phyloP scores from a whole-genome alignment of 148 eudicot species.

The Rhododendron griersonianum region DNA sequence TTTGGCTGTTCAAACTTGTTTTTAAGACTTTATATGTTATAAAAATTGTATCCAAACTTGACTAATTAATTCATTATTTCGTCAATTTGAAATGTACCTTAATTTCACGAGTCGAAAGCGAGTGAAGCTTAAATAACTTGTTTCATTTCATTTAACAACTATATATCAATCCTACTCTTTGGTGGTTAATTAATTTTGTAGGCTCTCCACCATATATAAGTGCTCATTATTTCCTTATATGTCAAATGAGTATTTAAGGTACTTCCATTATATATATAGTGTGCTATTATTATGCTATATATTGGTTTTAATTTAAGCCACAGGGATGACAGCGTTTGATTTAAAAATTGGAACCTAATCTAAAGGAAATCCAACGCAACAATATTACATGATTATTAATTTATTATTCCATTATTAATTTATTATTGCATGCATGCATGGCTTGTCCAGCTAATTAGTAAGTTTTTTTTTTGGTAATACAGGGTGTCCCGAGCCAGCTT shows the following conservation, averaged over 20 bases:
- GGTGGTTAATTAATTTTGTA: not conserved
- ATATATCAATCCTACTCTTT: not conserved
- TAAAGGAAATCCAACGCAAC: no score
- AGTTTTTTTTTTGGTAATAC: no score
- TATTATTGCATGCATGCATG: no score
- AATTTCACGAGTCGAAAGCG: not conserved
- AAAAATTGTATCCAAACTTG: not conserved
- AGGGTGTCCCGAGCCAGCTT: rapidly evolving
- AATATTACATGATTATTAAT: no score
- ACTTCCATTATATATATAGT: not conserved
- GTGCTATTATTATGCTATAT: not conserved
- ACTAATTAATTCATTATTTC: no score
- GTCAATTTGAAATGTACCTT: not conserved
- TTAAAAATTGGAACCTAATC: not conserved
- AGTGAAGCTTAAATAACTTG: not conserved
- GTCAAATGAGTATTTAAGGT: not conserved
- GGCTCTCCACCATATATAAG: not conserved
- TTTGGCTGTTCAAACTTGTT: not conserved
- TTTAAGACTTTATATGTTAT: not conserved
- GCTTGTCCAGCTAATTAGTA: no score
- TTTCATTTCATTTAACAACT: not conserved
- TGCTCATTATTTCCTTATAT: not conserved
- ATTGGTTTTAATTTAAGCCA: not conserved
- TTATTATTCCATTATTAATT: no score
- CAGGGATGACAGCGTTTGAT: not conserved